A percentile compares a stretch with the other conserved stretches of the same genome.
Evolutionary conservation across 2,329 filamentous ascomycete species (phyloP).

Genomic region (Fusarium xylarioides): DNA sequence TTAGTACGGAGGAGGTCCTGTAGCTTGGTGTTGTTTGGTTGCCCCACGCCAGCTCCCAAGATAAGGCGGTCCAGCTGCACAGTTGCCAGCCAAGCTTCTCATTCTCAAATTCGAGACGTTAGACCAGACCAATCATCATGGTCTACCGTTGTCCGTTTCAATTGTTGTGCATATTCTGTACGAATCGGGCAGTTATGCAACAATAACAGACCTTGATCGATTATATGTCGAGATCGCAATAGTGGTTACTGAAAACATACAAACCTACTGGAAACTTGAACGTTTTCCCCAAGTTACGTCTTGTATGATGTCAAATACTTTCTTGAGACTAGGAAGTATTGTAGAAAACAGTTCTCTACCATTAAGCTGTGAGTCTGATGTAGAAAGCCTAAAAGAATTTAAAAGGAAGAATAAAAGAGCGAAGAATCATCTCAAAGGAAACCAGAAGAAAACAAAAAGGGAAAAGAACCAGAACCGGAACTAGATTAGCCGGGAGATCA

Average conservation of each 20-base stretch:
- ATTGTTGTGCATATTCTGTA: neutral
- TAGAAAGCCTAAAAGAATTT: neutral
- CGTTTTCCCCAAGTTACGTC: too few relatives aligned
- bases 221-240: neutral
- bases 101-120: neutral
- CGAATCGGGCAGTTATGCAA: neutral
- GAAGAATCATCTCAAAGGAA: neutral
- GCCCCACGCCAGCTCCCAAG: slow-evolving; percentile 13
- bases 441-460: neutral
- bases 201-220: neutral
- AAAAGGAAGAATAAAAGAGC: neutral
- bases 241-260: neutral
- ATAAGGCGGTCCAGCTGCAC: neutral
- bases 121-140: slow-evolving; percentile 3
- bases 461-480: neutral
- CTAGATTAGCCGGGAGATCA: neutral
- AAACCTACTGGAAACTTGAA: neutral
- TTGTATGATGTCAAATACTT: neutral
- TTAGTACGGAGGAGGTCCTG: neutral
- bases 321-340: neutral
- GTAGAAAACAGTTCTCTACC: neutral
- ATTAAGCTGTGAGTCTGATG: neutral
- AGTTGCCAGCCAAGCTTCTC: neutral
- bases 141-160: neutral
- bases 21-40: neutral